Evolutionary conservation across 2,329 filamentous ascomycete genomes (phyloP), one percentile per base, ranked within the genome.

Genomic region (Byssothecium circinans): DNA sequence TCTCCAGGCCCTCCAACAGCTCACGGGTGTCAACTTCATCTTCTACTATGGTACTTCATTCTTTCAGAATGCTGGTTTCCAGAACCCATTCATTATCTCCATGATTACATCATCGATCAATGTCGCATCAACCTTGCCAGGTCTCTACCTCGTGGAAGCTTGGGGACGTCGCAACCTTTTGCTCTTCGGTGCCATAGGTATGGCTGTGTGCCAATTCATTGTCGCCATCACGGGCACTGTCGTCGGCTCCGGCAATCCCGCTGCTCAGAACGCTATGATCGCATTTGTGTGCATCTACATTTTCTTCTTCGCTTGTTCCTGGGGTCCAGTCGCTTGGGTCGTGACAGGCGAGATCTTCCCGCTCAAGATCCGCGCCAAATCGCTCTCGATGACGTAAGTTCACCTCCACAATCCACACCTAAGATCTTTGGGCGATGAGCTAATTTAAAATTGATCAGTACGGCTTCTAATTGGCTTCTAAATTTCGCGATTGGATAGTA

Each of bases 51-150:
- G 70, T 32, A 72, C 68, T 11, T 68, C 64, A 15, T 73, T 71
- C 55, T 73, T 73, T 66, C 51, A 70, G 53, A 70, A 71, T 45
- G 65, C 68, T 6, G 70, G 70, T 19, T 69, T 73, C 53, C 47
- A 49, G 25, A 69, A 71, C 51, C 80, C 87, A 5, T 89, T 88
- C 64, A 75, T 82, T 38, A 86, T 90, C 52, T 82, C 81, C 14
- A 79, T 91, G 62, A 89, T 91, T 56, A 85, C 88, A 53, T 86
- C 88, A 67, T 74, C 86, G 46, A 87, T 94, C 73, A 94, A 94
- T 65, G 83, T 89, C 14, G 78, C 82, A 43, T 89, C 87, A 2
- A 92, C 88, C 1, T 67, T 92, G 45, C 87, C 88, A 2, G 88
- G 87, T 49, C 73, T 90, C 18, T 78, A 87, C 45, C 78, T 91